Base-by-base conservation (phyloP, 1,284 basidiomycete genomes). In the Ustilago xerochloae region DNA sequence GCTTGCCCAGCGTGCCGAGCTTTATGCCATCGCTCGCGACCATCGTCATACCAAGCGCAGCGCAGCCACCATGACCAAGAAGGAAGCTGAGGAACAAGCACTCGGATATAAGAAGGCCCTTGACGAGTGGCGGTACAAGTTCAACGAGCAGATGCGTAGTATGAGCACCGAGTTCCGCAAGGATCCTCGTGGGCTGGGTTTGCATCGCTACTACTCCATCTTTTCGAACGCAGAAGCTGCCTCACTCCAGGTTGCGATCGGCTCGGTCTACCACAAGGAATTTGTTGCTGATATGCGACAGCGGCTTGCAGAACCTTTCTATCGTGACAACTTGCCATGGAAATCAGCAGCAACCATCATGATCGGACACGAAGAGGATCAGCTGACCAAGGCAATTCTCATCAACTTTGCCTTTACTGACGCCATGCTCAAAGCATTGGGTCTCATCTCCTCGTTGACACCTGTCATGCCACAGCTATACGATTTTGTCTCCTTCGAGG, bases 51-150 rank as follows among this genome's bases (percentile, higher is more conserved):
- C 60, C 20, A 73, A 63, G 32, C 69, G 63, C 18, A 28, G 56
- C 13, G 56, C 63, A 26, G 60, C 69, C 4, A 22, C 52, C 15
- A 52, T 74, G 32, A 50, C 57, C 32, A 68, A 64, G n/a, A 58
- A 58, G 30, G 65, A 74, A 32, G 70, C 62, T 16, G 70, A 74
- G 36, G 57, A 64, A 20, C 70, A 68, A 20, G 56, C 65, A 3
- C 15, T 36, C 8, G 55, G 46, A 3, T 74, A 68, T 46, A 68
- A 74, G 33, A 60, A 65, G 46, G 62, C 58, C 6, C 52, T 74
- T 35, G 70, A 68, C 52, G 65, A 64, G 30, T 74, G 70, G 70
- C 52, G 70, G 8, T 74, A 58, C 55, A 64, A 74, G 51, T 68
- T 68, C 48, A 61, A 63, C 54, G 70, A 74, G 29, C 65, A 74